Evolutionary conservation across 2,329 filamentous ascomycete species (phyloP).

Genomic region (Penicillium sp.): DNA sequence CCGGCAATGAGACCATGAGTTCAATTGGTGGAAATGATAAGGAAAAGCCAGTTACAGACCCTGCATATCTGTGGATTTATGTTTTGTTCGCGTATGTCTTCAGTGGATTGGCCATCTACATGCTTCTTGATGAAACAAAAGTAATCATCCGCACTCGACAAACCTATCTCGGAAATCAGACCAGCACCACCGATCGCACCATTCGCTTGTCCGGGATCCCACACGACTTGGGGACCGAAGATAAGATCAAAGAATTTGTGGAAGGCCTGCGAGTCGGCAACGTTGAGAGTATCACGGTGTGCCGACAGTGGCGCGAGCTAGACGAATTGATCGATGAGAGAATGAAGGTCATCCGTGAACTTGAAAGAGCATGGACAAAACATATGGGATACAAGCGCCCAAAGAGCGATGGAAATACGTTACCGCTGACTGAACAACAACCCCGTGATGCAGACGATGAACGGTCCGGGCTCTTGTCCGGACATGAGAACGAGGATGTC

Average conservation of each 20-base stretch:
- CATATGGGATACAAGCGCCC: conserved; percentile 62
- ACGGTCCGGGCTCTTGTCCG: conserved; percentile 59
- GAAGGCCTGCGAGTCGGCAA: conserved; percentile 86
- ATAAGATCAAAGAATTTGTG: conserved; percentile 79
- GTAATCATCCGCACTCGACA: conserved; percentile 84
- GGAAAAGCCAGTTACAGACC: conserved; percentile 37
- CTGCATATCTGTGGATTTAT: conserved; percentile 82
- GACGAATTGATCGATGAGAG: conserved; percentile 72
- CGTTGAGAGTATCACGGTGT: conserved; percentile 83
- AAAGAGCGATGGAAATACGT: conserved; percentile 43
- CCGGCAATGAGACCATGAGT: conserved; percentile 32
- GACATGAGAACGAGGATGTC: conserved; percentile 42
- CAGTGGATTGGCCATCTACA: conserved; percentile 74
- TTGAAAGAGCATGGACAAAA: conserved; percentile 82
- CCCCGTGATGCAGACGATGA: conserved; percentile 55
- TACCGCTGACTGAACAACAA: conserved; percentile 54
- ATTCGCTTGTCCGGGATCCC: conserved; percentile 91
- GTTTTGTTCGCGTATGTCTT: conserved; percentile 95
- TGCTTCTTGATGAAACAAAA: conserved; percentile 79
- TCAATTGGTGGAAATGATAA: conserved; percentile 21
- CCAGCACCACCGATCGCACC: conserved; percentile 92
- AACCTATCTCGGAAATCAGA: conserved; percentile 87
- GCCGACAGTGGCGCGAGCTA: conserved; percentile 79
- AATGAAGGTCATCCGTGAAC: conserved; percentile 62
- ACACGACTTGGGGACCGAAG: conserved; percentile 71